Percentiles rank a stretch among this genome's conserved stretches.
Conservation (phyloP, 331 rosid species). For the Malus hybrid region DNA sequence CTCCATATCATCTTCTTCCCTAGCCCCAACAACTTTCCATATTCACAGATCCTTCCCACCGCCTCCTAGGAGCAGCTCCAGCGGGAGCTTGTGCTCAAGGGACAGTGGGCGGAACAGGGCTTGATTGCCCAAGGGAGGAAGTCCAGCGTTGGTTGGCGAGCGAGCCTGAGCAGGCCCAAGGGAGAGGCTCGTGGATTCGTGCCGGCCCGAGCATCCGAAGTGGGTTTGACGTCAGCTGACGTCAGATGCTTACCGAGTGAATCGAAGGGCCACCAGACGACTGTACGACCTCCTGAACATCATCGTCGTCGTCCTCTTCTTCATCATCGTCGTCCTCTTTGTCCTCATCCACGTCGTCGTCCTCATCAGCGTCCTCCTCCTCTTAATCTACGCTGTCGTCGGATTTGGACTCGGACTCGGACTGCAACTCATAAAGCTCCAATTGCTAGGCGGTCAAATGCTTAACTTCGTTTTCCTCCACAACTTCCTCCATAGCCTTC, state of each 20-base stretch:
- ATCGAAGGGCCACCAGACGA: conserved; percentile 39
- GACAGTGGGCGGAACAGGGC: too few relatives aligned
- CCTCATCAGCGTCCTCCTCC: conserved; percentile 45
- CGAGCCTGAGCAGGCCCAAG: too few relatives aligned
- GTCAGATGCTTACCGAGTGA: conserved; percentile 13
- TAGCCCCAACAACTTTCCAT: too few relatives aligned
- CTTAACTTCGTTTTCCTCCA: conserved; percentile 43
- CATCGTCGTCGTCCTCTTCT: conserved; percentile 33
- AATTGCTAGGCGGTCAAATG: conserved; percentile 28
- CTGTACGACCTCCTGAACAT: conserved; percentile 33
- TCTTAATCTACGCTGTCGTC: conserved; percentile 22
- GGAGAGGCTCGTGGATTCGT: too few relatives aligned
- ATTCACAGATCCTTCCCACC: too few relatives aligned
- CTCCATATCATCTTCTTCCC: too few relatives aligned
- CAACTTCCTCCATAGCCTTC: conserved; percentile 46
- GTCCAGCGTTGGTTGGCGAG: too few relatives aligned
- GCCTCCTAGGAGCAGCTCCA: too few relatives aligned
- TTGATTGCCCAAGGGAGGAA: too few relatives aligned
- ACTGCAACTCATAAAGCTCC: conserved; percentile 6
- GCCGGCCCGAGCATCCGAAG: too few relatives aligned
- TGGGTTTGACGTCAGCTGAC: too few relatives aligned
- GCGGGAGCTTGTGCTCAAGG: too few relatives aligned
- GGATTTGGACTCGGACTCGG: conserved; percentile 8
- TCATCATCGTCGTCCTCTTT: conserved; percentile 18
- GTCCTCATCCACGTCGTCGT: conserved; percentile 30